phyloP scores from a whole-genome alignment of 2,329 filamentous ascomycete genomes.

The Phaeosphaeria sp. region DNA sequence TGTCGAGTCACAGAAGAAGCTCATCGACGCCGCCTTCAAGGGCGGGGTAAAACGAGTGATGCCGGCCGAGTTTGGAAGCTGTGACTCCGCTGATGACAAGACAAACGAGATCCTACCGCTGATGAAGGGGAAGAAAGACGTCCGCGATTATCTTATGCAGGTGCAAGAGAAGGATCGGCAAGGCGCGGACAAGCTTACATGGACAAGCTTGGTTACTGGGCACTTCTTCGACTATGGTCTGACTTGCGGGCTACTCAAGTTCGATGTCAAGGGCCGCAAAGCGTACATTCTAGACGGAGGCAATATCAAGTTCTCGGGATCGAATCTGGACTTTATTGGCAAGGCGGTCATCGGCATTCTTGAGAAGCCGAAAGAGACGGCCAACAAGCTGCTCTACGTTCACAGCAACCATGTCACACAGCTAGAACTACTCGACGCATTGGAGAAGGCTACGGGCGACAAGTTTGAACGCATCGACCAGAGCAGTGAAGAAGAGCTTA shows the following conservation, averaged over 20 bases:
- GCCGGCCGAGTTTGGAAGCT: slow-evolving; percentile 65
- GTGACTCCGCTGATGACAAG: slow-evolving; percentile 50
- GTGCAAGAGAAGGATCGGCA: slow-evolving; percentile 52
- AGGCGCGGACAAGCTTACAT: slow-evolving; percentile 54
- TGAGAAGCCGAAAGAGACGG: slow-evolving; percentile 53
- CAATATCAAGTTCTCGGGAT: slow-evolving; percentile 60
- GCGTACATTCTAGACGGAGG: slow-evolving; percentile 66
- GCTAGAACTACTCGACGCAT: slow-evolving; percentile 62
- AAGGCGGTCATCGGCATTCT: slow-evolving; percentile 62
- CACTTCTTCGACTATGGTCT: slow-evolving; percentile 69
- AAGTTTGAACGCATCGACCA: slow-evolving; percentile 58
- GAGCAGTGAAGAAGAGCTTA: slow-evolving; percentile 42
- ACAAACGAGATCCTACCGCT: slow-evolving; percentile 58
- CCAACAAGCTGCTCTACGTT: slow-evolving; percentile 65
- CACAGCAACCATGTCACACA: slow-evolving; percentile 66
- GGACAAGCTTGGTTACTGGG: slow-evolving; percentile 67
- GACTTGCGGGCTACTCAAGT: slow-evolving; percentile 57
- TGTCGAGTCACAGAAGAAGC: slow-evolving; percentile 55
- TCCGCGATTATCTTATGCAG: slow-evolving; percentile 55
- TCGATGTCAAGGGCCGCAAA: slow-evolving; percentile 59
- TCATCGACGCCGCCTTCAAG: slow-evolving; percentile 65
- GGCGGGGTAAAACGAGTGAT: slow-evolving; percentile 67
- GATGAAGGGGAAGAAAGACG: slow-evolving; percentile 58
- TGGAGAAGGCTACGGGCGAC: slow-evolving; percentile 61
- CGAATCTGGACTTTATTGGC: slow-evolving; percentile 61